Evolutionary conservation across 305 asterid species (phyloP).

Genomic region (Ajuga reptans): DNA sequence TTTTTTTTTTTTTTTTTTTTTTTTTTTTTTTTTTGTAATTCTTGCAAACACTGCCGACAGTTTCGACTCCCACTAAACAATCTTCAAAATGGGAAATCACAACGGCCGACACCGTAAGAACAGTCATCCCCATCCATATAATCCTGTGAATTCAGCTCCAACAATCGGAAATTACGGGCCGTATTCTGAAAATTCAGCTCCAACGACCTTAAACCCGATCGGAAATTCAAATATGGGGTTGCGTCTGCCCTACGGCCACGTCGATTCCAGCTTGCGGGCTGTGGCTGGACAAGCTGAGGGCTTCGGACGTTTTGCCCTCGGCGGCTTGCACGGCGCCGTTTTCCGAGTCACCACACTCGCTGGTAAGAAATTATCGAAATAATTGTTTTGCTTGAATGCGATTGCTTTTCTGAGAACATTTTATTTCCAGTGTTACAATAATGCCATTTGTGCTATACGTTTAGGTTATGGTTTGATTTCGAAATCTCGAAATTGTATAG

Average conservation of each 20-base stretch:
- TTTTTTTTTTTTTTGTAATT: no score
- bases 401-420: background rate
- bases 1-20: no score
- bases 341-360: conserved; percentile 49
- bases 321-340: conserved; percentile 55
- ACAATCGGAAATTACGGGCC: conserved; percentile 10
- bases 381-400: background rate
- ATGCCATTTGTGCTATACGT: conserved; percentile 4
- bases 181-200: conserved; percentile 27
- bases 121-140: conserved; percentile 18
- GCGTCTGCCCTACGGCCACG: conserved; percentile 52
- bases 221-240: conserved; percentile 29
- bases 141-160: background rate
- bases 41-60: no score
- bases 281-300: conserved; percentile 70
- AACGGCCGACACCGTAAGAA: conserved; percentile 26
- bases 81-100: conserved; percentile 34
- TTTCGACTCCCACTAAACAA: no score
- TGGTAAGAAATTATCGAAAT: conserved; percentile 24
- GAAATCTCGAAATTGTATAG: background rate
- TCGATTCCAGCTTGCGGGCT: conserved; percentile 49
- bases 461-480: background rate
- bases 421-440: background rate
- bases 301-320: conserved; percentile 52
- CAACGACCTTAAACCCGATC: conserved; percentile 15